phyloP scores from a whole-genome alignment of 768 basidiomycete species.

The Lactarius trivialis region DNA sequence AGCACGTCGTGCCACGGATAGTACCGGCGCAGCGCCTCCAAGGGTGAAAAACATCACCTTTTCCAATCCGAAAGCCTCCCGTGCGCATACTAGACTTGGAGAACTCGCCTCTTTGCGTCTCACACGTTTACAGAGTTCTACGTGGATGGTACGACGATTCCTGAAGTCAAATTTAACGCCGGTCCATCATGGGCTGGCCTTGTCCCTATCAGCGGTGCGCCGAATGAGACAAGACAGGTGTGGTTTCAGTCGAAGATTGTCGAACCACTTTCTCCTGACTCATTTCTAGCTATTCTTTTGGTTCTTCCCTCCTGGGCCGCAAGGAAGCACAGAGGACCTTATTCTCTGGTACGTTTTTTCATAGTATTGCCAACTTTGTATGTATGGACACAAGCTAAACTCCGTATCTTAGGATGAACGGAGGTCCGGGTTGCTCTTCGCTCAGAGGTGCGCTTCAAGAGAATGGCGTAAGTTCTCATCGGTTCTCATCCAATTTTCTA shows the following conservation, averaged over 20 bases:
- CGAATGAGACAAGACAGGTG: conserved; percentile 65
- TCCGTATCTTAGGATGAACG: conserved; percentile 52
- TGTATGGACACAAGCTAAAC: no score
- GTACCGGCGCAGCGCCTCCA: conserved; percentile 5
- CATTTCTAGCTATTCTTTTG: conserved; percentile 64
- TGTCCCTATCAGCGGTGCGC: conserved; percentile 54
- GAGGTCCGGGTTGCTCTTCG: conserved; percentile 76
- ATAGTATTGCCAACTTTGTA: neutral
- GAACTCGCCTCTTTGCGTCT: neutral
- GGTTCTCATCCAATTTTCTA: neutral
- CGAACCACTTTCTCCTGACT: neutral
- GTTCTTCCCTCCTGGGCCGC: conserved; percentile 75
- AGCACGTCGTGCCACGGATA: neutral
- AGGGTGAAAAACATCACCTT: conserved; percentile 63
- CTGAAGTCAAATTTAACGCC: conserved; percentile 64
- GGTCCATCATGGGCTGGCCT: conserved; percentile 74
- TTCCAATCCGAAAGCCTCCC: conserved; percentile 54
- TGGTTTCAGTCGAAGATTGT: conserved; percentile 16
- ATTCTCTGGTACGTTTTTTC: conserved; percentile 59
- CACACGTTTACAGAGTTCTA: conserved; percentile 46
- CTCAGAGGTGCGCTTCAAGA: conserved; percentile 67
- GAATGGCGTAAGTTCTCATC: conserved; percentile 50
- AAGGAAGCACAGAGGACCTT: conserved; percentile 64
- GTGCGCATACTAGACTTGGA: conserved; percentile 31
- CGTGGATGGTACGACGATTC: conserved; percentile 59